Conservation (phyloP, 2,329 filamentous ascomycete genomes). For the Blastomyces parvus region DNA sequence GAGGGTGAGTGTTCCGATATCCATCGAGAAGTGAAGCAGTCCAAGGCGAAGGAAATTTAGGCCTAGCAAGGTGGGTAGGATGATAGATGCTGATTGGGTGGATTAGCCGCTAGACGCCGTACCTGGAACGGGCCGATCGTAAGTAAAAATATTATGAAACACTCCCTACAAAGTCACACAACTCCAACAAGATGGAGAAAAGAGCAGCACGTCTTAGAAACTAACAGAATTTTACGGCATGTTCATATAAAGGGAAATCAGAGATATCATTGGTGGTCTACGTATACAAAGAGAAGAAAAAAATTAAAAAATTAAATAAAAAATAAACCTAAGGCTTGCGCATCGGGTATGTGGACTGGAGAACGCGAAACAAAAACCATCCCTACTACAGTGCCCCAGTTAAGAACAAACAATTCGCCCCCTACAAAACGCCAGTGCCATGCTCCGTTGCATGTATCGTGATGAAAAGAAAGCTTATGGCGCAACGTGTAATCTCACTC, state of each 20-base stretch:
- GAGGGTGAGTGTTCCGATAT: neutral
- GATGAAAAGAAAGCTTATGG: neutral
- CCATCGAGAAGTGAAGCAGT: neutral
- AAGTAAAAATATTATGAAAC: neutral
- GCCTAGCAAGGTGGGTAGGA: neutral
- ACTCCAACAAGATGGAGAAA: too few relatives aligned
- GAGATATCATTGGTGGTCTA: neutral
- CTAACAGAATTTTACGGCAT: neutral
- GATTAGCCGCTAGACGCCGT: constrained; percentile 1
- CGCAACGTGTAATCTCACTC: neutral
- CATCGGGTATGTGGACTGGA: neutral
- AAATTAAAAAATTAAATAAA: too few relatives aligned
- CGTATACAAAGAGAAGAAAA: neutral
- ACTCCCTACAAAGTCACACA: too few relatives aligned
- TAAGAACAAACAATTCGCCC: neutral
- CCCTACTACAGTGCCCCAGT: neutral
- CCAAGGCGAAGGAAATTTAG: neutral
- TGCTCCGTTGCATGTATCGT: neutral
- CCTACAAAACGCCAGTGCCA: neutral
- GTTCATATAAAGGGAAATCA: neutral
- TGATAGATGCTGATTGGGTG: neutral
- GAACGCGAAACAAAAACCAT: neutral
- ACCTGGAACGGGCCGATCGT: neutral
- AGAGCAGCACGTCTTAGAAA: neutral
- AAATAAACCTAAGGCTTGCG: neutral